Base-by-base conservation (phyloP, 768 basidiomycete genomes). In the Guyanaporus albipodus region DNA sequence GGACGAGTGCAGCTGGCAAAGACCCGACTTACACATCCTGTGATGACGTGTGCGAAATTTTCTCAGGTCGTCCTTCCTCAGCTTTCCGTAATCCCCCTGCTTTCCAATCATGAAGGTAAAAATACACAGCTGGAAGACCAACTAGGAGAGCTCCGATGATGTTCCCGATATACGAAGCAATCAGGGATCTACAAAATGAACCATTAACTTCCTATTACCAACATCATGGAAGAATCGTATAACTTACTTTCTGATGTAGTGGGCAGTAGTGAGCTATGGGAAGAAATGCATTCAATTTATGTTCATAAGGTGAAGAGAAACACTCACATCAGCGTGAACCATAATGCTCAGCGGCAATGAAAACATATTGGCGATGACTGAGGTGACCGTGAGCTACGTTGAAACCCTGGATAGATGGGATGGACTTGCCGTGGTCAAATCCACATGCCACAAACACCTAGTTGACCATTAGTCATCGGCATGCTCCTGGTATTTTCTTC, bases 361-460 rank as follows among this genome's bases (percentile, higher is more conserved):
- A 61, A 81, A 87, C 85, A 87, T 87, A 59, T 87, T 87, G 17
- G 85, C 85, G 22, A 85, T 67, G 9, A 85, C 83, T 83, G 37
- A 14, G 36, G 28, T 26, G 24, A 41, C 26, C 15, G 39, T 44
- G 35, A 49, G 27, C 39, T 8, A n/a, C 8, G 5, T 7, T 19
- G 11, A 7, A 28, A 35, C 22, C 12, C 17, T 23, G 17, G 23
- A n/a, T 8, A 32, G 40, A 26, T 4, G 2, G 18, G 40, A 26
- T 4, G 2, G 18, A 45, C 72, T 46, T 60, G 79, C 85, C 82
- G 70, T 87, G 85, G 55, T 87, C 85, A 53, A 73, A 85, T 11
- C 77, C 76, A 52, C 81, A 82, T 0, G 86, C 73, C 6, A 87
- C 85, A 59, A 87, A 87, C 19, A 83, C 70, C 82, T 84, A 44